Evolutionary conservation across 345 rosid genomes (phyloP).

Genomic region (Luvunga scandens): DNA sequence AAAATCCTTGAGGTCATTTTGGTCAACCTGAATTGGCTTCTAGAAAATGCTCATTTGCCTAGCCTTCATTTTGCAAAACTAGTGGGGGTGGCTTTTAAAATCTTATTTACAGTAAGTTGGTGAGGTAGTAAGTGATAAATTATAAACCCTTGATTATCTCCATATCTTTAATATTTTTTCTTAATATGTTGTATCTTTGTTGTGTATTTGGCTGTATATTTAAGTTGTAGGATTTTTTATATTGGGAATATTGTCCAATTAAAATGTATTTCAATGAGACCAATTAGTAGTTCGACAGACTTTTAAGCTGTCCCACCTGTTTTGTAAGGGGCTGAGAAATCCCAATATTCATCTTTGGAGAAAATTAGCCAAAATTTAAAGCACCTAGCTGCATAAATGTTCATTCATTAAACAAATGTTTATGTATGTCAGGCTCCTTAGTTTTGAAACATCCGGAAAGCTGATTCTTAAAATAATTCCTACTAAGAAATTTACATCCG

Average conservation of each 20-base stretch:
- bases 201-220: not conserved
- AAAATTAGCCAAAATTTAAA: not conserved
- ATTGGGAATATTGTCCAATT: not conserved
- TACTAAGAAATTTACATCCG: not conserved
- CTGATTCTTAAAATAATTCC: not conserved
- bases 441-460: not conserved
- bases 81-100: not conserved
- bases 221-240: not conserved
- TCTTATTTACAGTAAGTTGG: not conserved
- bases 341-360: not conserved
- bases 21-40: not conserved
- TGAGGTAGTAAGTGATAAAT: not conserved
- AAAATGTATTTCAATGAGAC: not conserved
- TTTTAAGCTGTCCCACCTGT: not conserved
- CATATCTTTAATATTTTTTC: not conserved
- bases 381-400: not conserved
- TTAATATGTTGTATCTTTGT: not conserved
- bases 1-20: not conserved
- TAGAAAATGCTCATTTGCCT: not conserved
- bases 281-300: too few relatives aligned
- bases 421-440: not conserved
- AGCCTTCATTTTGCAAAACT: not conserved
- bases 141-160: not conserved
- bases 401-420: too few relatives aligned
- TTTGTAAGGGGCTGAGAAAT: too few relatives aligned